Evolutionary conservation across 192 early-diverging fungal genomes (phyloP), one percentile per base, ranked within the genome.

Genomic region (Umbelopsis ramanniana): DNA sequence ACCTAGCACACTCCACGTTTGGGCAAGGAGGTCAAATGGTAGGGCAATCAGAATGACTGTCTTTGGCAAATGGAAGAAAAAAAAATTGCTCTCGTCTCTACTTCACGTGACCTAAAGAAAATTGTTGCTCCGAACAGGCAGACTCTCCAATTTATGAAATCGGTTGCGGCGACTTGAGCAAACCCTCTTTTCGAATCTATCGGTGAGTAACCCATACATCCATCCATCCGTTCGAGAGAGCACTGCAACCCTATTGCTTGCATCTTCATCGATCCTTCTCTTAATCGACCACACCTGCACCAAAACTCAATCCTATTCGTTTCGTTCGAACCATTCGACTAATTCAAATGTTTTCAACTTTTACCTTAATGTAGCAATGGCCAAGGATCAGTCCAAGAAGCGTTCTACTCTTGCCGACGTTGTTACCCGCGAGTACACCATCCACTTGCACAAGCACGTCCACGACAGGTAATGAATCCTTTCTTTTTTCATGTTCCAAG

Each of bases 371-470:
- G 10, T 63, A 63, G 57, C 80, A 81, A 93, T 94, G 92, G 89
- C 87, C 82, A 93, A 93, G 83, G 86, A 88, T 83, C 88, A 72
- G 75, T 78, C 77, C 73, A 81, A 85, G 83, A 89, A 93, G 89
- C 91, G 92, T 80, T 93, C 91, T 68, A 90, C 91, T 67, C 84
- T 93, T 77, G 82, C 88, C 81, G 91, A 95, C 87, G 96, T 96
- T 77, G 92, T 98, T 78, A 96, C 96, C 77, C 91, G 96, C 80
- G 97, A 99, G 79, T 97, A 96, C 93, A 99, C 97, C 81, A 99
- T 99, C 85, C 94, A 99, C 93, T 85, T 99, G 77, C 96, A 97
- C 94, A 96, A 96, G 89, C 87, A 87, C 72, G 93, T 99, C 75
- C 85, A 87, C 72, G 91, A 90, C 76, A 86, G 76, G 90, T 93